Base-by-base conservation (phyloP, 2,329 filamentous ascomycete species). In the Neocucurbitaria cava region DNA sequence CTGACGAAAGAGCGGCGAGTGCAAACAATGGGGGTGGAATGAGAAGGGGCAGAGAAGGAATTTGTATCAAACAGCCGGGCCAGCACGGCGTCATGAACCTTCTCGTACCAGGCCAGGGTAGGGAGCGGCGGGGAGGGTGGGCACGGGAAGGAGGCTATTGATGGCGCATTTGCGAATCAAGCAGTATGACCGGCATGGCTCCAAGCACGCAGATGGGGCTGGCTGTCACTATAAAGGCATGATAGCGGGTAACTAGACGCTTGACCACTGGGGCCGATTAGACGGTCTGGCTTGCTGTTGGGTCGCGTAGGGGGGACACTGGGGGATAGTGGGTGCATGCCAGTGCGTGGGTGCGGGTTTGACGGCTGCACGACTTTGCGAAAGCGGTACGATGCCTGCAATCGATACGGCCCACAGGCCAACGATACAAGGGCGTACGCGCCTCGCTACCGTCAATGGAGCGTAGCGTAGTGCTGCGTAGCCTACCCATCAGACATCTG, bases 51-150 rank as follows among this genome's bases (percentile, higher is more conserved):
- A 50, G 53, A 53, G 57, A 51, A 59, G 54, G 68, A 69, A 68
- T 67, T 67, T 61, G 66, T 71, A 69, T 68, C 62, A 68, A 69
- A 70, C 61, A 53, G 44, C 52, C 48, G 47, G 56, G 58, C 39
- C 39, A 46, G 51, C 59, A 58, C 47, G 53, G 56, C 56, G 59
- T 61, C 63, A 56, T 61, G 61, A 64, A 63, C 11, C 60, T 55
- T 50, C 21, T 43, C 21, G 38, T n/a, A 13, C 38, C 24, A 26
- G n/a, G 10, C 42, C 33, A 31, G 41, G 49, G 56, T 49, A 40
- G 15, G 58, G 54, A 56, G 53, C 53, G 57, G 55, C 60, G 47
- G 49, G 56, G 55, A 59, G 49, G 35, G 52, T 28, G 52, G 49
- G 56, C 51, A 44, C 23, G 44, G 52, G 40, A 40, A 42, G 26